Evolutionary conservation across 768 basidiomycete genomes (phyloP), one percentile per base, ranked within the genome.

Genomic region (Rhodotorula toruloides): DNA sequence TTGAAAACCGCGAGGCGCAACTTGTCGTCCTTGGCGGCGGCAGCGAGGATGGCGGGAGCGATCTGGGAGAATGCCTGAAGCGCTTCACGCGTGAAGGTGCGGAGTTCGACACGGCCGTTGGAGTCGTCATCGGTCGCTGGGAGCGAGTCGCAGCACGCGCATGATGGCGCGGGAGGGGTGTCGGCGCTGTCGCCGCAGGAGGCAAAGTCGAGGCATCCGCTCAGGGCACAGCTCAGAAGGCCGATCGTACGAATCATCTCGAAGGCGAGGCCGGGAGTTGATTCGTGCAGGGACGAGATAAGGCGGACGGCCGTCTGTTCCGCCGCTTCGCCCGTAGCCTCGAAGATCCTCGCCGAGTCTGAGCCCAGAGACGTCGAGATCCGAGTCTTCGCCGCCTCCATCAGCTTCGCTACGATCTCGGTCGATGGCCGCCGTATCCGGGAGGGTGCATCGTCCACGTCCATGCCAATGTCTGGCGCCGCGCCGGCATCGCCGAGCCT

Each of bases 111-210:
- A 19, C 52, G 40, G 52, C 25, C 6, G 29, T 43, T 19, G 42
- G 21, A 13, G n/a, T 9, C 21, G 43, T 44, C 0, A 37, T 9
- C 1, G 40, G 0, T 0, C 0, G 44, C 32, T 6, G 52, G 21
- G 31, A 61, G 19, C 6, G 50, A 14, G 46, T 71, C 70, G 60
- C 70, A 71, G 46, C 48, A 27, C 2, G 36, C n/a, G 53, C 70
- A 71, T 9, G 34, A 14, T 0, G 65, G 49, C 9, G 56, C 25
- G 19, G 42, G 2, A 16, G 50, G 22, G 0, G 34, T n/a, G n/a
- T n/a, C 7, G 43, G 43, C 29, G 1, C 47, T 10, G 31, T 42
- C 55, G 48, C 36, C 29, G 2, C 37, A 21, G 8, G 48, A 5
- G 21, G 52, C 46, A 21, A 61, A 65, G 31, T 34, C n/a, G 36